Percentiles rank a stretch among this genome's conserved stretches.
These are phyloP conservation scores for Nemania serpens DNA, from an alignment of 2,329 filamentous ascomycete genomes.

Conservation along the genomic window DNA sequence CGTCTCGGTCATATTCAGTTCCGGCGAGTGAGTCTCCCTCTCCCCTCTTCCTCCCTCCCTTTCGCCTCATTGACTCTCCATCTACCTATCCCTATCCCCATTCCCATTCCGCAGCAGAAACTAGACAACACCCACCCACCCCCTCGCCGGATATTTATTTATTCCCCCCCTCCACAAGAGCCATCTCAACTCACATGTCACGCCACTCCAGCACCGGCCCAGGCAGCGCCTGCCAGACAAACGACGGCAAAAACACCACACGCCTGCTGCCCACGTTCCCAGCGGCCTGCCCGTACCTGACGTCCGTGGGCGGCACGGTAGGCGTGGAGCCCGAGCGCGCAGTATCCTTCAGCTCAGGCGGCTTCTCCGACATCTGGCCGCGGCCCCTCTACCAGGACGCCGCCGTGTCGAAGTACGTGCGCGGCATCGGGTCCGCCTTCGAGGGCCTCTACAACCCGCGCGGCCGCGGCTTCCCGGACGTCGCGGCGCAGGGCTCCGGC, in stretches of 20 bases:
- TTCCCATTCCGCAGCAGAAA: background rate
- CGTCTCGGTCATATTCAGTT: slow-evolving; percentile 37
- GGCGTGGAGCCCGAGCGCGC: slow-evolving; percentile 21
- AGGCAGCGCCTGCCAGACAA: slow-evolving; percentile 52
- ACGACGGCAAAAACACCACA: slow-evolving; percentile 57
- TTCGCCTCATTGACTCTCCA: too few species aligned
- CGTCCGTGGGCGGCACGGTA: slow-evolving; percentile 17
- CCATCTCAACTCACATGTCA: background rate
- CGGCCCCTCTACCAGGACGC: slow-evolving; percentile 13
- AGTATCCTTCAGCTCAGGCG: slow-evolving; percentile 23
- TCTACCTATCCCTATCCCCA: background rate
- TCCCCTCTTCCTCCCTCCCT: background rate
- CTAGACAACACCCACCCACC: background rate
- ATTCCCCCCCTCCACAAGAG: too few species aligned
- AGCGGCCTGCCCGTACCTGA: slow-evolving; percentile 19
- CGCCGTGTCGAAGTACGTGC: slow-evolving; percentile 53
- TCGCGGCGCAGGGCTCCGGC: slow-evolving; percentile 9
- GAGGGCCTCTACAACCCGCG: slow-evolving; percentile 48
- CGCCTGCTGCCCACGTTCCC: slow-evolving; percentile 56
- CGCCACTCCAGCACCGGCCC: slow-evolving; percentile 32
- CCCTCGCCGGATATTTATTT: background rate
- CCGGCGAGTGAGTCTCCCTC: slow-evolving; percentile 37
- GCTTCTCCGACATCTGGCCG: slow-evolving; percentile 19
- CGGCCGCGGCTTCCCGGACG: slow-evolving; percentile 56
- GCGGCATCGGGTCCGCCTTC: slow-evolving; percentile 44